Conservation (phyloP, 306 rosid species). For the Medicago arabica region DNA sequence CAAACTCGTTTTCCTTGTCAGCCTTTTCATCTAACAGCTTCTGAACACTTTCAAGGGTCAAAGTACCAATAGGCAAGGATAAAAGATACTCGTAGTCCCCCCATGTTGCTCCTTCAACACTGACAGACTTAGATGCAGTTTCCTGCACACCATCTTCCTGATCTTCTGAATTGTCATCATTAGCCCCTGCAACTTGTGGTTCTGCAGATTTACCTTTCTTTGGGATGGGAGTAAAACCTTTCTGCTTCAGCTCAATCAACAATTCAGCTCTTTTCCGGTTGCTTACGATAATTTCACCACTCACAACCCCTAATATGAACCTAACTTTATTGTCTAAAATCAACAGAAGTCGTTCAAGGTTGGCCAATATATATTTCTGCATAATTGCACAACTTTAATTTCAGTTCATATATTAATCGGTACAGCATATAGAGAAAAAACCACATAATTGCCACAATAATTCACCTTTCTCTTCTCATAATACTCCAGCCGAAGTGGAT, state of each 20-base stretch:
- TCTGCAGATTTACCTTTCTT: constrained; percentile 75
- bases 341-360: constrained; percentile 68
- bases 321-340: constrained; percentile 83
- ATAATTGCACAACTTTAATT: constrained; percentile 27
- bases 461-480: constrained; percentile 87
- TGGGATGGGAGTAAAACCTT: constrained; percentile 91
- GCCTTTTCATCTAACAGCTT: constrained; percentile 67
- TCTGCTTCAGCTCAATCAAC: constrained; percentile 74
- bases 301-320: constrained; percentile 84
- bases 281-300: constrained; percentile 83
- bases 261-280: constrained; percentile 79
- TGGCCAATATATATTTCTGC: constrained; percentile 69
- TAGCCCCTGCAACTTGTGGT: constrained; percentile 93
- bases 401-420: constrained; percentile 15
- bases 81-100: constrained; percentile 81
- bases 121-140: constrained; percentile 44
- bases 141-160: constrained; percentile 69
- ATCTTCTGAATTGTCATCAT: constrained; percentile 66
- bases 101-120: constrained; percentile 45
- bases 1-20: constrained; percentile 62
- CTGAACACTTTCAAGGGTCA: constrained; percentile 83
- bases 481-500: constrained; percentile 69
- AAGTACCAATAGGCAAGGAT: constrained; percentile 77
- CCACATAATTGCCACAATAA: not conserved
- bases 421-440: not conserved